A percentile compares a stretch with the other conserved stretches of the same genome.
Evolutionary conservation across 495 filamentous ascomycete species (phyloP).

Genomic region (Neurospora sp.): DNA sequence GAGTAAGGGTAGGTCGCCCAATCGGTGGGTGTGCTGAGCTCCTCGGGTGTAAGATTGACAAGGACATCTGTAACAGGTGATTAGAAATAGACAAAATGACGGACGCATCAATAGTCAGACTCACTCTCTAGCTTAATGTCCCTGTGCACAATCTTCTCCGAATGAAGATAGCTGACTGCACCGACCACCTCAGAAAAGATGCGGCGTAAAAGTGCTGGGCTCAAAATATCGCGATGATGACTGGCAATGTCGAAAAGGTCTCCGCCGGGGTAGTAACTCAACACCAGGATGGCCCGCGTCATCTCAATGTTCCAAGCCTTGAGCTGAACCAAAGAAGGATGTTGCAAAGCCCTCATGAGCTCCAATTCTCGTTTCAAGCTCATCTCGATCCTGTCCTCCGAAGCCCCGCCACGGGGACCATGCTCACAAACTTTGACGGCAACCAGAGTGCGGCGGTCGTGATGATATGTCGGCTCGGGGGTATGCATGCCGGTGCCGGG

Average conservation of each 20-base stretch:
- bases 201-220: constrained; percentile 60
- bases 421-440: constrained; percentile 94
- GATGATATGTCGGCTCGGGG: constrained; percentile 12
- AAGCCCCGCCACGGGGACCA: constrained; percentile 82
- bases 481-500: constrained; percentile 4
- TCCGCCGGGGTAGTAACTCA: constrained; percentile 88
- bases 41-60: constrained; percentile 60
- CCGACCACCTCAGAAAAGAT: constrained; percentile 84
- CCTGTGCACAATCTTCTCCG: constrained; percentile 78
- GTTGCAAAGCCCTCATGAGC: constrained; percentile 74
- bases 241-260: constrained; percentile 91
- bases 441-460: constrained; percentile 52
- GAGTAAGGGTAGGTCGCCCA: constrained; percentile 68
- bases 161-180: constrained; percentile 79
- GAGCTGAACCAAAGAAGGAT: constrained; percentile 82
- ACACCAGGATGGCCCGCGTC: constrained; percentile 68
- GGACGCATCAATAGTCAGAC: constrained; percentile 9
- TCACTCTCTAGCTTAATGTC: constrained; percentile 98
- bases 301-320: constrained; percentile 79
- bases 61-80: constrained; percentile 58
- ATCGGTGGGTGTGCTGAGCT: constrained; percentile 37
- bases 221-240: constrained; percentile 50
- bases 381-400: constrained; percentile 79
- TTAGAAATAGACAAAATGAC: background rate
- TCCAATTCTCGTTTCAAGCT: constrained; percentile 90